Evolutionary conservation across 768 basidiomycete species (phyloP), one percentile per base, ranked within the genome.

Genomic region (Guyanaporus albipodus): DNA sequence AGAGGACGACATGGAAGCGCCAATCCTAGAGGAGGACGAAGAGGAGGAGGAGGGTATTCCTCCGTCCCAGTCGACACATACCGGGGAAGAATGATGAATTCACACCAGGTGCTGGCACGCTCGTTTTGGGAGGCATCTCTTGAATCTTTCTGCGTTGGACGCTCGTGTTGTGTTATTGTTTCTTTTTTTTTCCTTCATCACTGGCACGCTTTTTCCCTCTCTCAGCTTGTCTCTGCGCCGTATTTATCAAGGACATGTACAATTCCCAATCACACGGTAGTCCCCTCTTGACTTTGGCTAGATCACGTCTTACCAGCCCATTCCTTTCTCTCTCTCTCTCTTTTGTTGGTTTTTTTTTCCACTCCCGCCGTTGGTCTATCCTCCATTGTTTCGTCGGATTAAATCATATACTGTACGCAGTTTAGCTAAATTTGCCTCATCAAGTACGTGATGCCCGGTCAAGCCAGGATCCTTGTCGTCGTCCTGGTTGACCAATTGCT

Each of bases 401-500:
- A 55, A 35, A 50, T 54, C 48, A 61, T 58, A n/a, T 59, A 64
- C 52, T 59, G 61, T 66, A 67, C 35, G 52, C 55, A 43, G 39
- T 51, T 47, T 58, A 52, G 39, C 44, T 49, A 58, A 44, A 47
- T 28, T 27, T 45, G 49, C 31, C 44, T 27, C 24, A 26, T 38
- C 50, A 17, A 49, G 39, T 42, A 50, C 44, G 29, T 38, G 52
- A 58, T 49, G 38, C 44, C 19, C 34, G 23, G 46, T 57, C 67
- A 6, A 71, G 64, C 91, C 62, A 26, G n/a, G n/a, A n/a, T n/a
- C n/a, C n/a, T n/a, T n/a, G n/a, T 64, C 88, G 21, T 84, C 85
- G 54, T 91, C 90, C 89, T 89, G 91, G 63, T 89, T 88, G 6
- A 87, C 82, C 31, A 85, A 75, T 64, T 91, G 90, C 60, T 92